Conservation (phyloP, 495 filamentous ascomycete species). For the Aspergillus nidulans region DNA sequence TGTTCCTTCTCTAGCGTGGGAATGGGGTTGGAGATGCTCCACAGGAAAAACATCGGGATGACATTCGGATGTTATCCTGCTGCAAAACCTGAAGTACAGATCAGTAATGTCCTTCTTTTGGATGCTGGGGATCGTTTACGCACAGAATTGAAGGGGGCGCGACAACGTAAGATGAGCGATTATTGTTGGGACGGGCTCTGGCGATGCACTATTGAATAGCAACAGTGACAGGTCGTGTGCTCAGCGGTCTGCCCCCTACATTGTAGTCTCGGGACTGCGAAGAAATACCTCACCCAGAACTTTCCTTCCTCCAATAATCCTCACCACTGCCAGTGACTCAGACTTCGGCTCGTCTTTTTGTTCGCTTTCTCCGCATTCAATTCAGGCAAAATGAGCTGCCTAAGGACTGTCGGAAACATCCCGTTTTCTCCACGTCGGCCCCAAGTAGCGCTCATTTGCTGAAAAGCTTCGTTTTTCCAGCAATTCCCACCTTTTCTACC, state of each 20-base stretch:
- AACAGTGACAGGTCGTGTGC: constrained; percentile 4
- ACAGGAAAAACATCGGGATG: constrained; percentile 14
- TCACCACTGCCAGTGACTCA: neutral
- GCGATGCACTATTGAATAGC: neutral
- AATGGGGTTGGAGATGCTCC: constrained; percentile 1
- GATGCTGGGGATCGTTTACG: neutral
- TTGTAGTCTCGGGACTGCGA: constrained; percentile 21
- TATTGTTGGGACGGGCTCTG: neutral
- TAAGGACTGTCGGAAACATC: constrained; percentile 16
- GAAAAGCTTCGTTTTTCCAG: constrained; percentile 32
- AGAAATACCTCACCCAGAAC: constrained; percentile 20
- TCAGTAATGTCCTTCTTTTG: too few relatives aligned
- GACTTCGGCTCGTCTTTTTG: constrained; percentile 6
- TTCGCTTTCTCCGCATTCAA: constrained; percentile 21
- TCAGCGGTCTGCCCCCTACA: constrained; percentile 15
- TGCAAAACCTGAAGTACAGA: neutral
- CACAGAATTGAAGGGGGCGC: neutral
- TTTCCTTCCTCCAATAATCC: neutral
- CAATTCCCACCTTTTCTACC: constrained; percentile 20
- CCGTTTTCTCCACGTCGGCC: constrained; percentile 19
- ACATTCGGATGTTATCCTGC: constrained; percentile 9
- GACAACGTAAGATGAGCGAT: neutral
- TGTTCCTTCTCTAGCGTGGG: constrained; percentile 7
- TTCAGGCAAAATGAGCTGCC: neutral
- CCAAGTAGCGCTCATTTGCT: constrained; percentile 11